Base-by-base conservation (phyloP, 202 grass and related monocot species). In the Miscanthus sacchariflorus region DNA sequence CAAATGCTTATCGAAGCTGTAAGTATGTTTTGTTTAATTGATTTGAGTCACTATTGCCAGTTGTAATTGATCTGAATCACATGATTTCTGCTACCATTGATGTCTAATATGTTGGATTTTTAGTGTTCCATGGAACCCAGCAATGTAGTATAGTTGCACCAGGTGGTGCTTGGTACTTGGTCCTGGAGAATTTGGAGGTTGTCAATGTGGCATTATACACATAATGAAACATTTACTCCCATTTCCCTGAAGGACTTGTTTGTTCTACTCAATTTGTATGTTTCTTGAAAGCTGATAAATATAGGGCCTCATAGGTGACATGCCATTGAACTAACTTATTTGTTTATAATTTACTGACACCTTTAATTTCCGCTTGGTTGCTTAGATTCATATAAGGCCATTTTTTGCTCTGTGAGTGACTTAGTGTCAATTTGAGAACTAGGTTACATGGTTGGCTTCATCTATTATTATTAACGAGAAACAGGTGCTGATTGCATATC, bases 1-100 rank as follows among this genome's bases (percentile, higher is more conserved):
- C 96, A 99, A 85, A 96, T 99, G 94, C 94, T 99, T 75, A 95
- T 96, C 69, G 96, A 99, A 93, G 89, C 94, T 90, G 96, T 99
- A 93, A 95, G 96, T 93, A 54, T 9, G 71, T 45, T 5, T 28
- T 1, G 0, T 74, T 65, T 14, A 77, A 64, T 72, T 45, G 25
- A 82, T 81, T 81, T 81, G n/a, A 84, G 36, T 70, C 25, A 50
- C 9, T 12, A 58, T 88, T 5, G 45, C 67, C 64, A 7, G 49
- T 79, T 46, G 81, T 9, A 78, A 21, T 82, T 65, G 64, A 58
- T 72, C 54, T 5, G 24, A 36, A 43, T 77, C 3, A 49, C 15
- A 68, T 68, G 17, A 21, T 73, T 70, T 83, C 11, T 66, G 38
- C 78, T 68, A 72, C 50, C 6, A 68, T 48, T 28, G 42, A 49